These are phyloP conservation scores for Cladochytrium replicatum DNA, from an alignment of 192 early-diverging fungal genomes.

Conservation along the genomic window DNA sequence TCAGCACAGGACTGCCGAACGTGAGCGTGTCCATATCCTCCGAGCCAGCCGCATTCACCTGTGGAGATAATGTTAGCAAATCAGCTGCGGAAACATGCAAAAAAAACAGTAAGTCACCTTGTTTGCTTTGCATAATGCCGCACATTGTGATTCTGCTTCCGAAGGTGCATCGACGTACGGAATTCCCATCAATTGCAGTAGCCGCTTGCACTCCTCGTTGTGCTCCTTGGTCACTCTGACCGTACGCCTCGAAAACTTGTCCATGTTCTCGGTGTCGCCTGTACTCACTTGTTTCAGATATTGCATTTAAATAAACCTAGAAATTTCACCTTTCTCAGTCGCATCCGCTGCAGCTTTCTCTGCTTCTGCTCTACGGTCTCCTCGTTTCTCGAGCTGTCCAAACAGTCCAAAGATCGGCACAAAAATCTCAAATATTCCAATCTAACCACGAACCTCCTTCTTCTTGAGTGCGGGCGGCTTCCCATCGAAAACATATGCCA, in stretches of 20 bases:
- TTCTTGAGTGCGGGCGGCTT: slow-evolving; percentile 89
- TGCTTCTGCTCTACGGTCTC: slow-evolving; percentile 35
- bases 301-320: too few species aligned
- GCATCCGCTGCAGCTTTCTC: slow-evolving; percentile 33
- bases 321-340: slow-evolving; percentile 35
- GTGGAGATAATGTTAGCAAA: background rate
- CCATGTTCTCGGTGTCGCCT: slow-evolving; percentile 67
- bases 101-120: slow-evolving; percentile 38
- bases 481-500: slow-evolving; percentile 96
- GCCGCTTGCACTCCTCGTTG: slow-evolving; percentile 80
- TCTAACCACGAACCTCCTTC: slow-evolving; percentile 75
- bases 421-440: background rate
- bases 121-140: slow-evolving; percentile 74
- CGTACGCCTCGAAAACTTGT: slow-evolving; percentile 77
- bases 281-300: too few species aligned
- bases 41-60: slow-evolving; percentile 88
- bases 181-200: slow-evolving; percentile 87
- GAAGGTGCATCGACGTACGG: slow-evolving; percentile 89
- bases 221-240: slow-evolving; percentile 91
- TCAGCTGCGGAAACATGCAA: background rate
- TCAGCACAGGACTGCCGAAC: slow-evolving; percentile 78
- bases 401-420: background rate
- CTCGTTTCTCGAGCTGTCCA: slow-evolving; percentile 35
- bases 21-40: slow-evolving; percentile 99
- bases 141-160: slow-evolving; percentile 98